Conservation (phyloP, 2,329 filamentous ascomycete species). For the Fonsecaea monophora region DNA sequence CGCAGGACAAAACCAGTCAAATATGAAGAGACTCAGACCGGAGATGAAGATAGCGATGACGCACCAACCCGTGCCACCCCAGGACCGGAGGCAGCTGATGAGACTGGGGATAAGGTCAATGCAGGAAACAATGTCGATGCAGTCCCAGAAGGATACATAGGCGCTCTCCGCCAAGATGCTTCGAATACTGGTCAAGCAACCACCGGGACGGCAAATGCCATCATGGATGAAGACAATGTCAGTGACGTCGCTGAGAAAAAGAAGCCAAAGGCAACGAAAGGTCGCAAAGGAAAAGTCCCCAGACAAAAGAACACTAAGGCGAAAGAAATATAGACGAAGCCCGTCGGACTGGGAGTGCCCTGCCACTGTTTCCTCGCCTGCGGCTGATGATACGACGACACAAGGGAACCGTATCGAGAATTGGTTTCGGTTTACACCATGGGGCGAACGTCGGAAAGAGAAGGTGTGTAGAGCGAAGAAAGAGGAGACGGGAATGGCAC, state of each 20-base stretch:
- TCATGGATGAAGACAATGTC: not conserved
- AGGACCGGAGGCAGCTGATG: not conserved
- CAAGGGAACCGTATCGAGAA: not conserved
- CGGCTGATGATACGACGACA: not conserved
- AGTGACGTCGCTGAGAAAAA: not conserved
- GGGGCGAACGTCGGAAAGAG: too few species aligned
- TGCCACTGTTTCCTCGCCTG: not conserved
- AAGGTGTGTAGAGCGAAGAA: not conserved
- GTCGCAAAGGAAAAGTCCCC: not conserved
- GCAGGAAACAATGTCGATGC: not conserved
- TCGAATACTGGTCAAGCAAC: not conserved
- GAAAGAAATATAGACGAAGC: not conserved
- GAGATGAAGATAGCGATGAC: constrained; percentile 11
- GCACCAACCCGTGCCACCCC: not conserved
- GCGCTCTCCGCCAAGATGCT: constrained; percentile 8
- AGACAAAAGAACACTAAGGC: constrained; percentile 3
- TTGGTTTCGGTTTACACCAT: not conserved
- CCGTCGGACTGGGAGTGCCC: too few species aligned
- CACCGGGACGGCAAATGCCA: not conserved
- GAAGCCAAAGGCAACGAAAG: constrained; percentile 5
- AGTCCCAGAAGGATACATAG: constrained; percentile 4
- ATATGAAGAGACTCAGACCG: not conserved
- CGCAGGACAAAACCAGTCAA: constrained; percentile 3
- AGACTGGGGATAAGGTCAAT: not conserved
- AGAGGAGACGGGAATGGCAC: constrained; percentile 2